A percentile compares a stretch with the other conserved stretches of the same genome.
phyloP scores from a whole-genome alignment of 2,329 filamentous ascomycete genomes.

The Aspergillus proliferans region DNA sequence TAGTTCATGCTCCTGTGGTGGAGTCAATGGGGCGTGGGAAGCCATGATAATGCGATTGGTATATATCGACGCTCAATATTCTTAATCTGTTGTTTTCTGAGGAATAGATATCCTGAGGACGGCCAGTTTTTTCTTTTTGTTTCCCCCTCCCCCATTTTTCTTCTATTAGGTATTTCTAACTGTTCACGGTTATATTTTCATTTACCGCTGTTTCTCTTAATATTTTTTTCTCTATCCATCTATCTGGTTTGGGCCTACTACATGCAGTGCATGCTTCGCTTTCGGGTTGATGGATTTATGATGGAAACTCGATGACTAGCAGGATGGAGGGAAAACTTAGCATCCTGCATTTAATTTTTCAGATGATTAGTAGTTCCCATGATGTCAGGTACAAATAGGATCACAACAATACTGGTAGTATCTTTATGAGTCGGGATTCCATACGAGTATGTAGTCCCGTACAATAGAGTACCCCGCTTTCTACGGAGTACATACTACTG shows the following conservation, averaged over 20 bases:
- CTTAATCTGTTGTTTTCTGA: no score
- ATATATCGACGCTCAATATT: no score
- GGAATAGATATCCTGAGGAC: no score
- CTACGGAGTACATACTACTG: no score
- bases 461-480: no score
- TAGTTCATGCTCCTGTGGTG: no score
- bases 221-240: conserved; percentile 1
- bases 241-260: conserved; percentile 5
- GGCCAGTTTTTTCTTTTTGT: conserved; percentile 9
- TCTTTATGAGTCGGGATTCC: no score
- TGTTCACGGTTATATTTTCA: background rate
- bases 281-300: conserved; percentile 5
- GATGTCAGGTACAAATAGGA: background rate
- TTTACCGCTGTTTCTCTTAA: conserved; percentile 6
- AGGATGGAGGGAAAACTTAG: background rate
- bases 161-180: conserved; percentile 1
- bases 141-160: background rate
- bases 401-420: no score
- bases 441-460: no score
- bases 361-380: background rate
- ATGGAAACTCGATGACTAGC: conserved; percentile 1
- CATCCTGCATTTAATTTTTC: background rate
- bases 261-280: conserved; percentile 7
- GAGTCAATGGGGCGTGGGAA: no score
- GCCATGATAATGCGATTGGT: no score